Evolutionary conservation across 2,329 filamentous ascomycete species (phyloP).

Genomic region (Fonsecaea multimorphosa): DNA sequence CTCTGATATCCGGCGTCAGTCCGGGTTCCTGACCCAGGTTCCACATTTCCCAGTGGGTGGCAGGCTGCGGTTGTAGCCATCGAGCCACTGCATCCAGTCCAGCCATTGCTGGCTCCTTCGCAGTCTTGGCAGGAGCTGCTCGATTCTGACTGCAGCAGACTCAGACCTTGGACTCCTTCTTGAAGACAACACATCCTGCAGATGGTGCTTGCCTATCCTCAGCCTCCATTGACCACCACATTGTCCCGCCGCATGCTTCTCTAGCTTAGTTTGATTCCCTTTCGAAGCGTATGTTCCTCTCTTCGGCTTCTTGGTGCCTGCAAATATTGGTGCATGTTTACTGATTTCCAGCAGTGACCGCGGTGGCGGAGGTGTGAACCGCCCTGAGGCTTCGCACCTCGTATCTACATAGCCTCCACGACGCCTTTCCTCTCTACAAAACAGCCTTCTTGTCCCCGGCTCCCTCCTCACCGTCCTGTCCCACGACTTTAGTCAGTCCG

Average conservation of each 20-base stretch:
- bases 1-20: not conserved
- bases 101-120: constrained; percentile 5
- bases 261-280: constrained; percentile 13
- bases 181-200: constrained; percentile 18
- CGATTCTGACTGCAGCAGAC: constrained; percentile 13
- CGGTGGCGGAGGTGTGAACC: constrained; percentile 31
- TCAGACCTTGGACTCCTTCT: constrained; percentile 21
- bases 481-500: not conserved
- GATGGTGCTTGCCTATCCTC: constrained; percentile 3
- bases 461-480: not conserved
- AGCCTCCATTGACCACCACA: constrained; percentile 17
- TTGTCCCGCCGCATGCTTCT: constrained; percentile 20
- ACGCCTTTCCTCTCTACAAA: not conserved
- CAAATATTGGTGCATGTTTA: constrained; percentile 9
- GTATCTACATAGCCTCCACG: constrained; percentile 4
- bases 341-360: constrained; percentile 28
- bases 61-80: constrained; percentile 18
- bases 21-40: constrained; percentile 2
- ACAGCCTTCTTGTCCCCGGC: constrained; percentile 3
- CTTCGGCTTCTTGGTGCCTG: not conserved
- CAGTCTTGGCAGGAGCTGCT: constrained; percentile 21
- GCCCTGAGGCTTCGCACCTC: constrained; percentile 21
- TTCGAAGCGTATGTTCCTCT: constrained; percentile 15
- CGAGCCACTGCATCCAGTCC: not conserved
- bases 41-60: constrained; percentile 12